Evolutionary conservation across 23 red algal genomes (phyloP), one percentile per base, ranked within the genome.

Genomic region (Gracilaria gracilis): DNA sequence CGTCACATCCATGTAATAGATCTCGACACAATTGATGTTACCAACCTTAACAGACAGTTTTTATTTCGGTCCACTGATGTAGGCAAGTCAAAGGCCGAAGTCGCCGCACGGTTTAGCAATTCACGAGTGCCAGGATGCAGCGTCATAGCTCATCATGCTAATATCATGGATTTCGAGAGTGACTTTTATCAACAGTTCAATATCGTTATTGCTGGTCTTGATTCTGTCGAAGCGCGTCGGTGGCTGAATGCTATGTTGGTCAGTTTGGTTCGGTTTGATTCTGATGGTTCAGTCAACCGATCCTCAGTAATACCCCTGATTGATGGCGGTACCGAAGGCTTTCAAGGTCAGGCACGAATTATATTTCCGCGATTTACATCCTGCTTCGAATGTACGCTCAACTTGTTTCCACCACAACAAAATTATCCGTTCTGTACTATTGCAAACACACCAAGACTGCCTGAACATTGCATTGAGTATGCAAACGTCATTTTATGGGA

Each of bases 31-130:
- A 94, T 98, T 33, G 97, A 98, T 82, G 85, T 93, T 17, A 91
- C 97, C 21, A 98, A 98, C 57, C 92, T 98, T 54, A 98, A 98
- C 88, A 80, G 97, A 71, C 97, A 98, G 79, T 98, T 98, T 62
- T 67, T 98, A 9, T 98, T 98, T 74, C 84, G 90, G 14, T 47
- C 81, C 15, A 49, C 81, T 25, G 97, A 98, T 32, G 82, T 98
- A 24, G 97, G 97, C 35, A 89, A 95, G 71, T 85, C 89, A 57
- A 98, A 98, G 54, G 95, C 95, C 21, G 35, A 79, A 17, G 93
- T 94, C 16, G 97, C 97, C 36, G 97, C 97, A 15, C 29, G 19
- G 25, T 95, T 87, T 29, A 55, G 95, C 37, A 80, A 87, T 67
- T 72, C 64, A 35, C 78, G 93, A 25, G 80, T 98, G 9, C 91